Evolutionary conservation across 129 eudicot genomes (phyloP).

Genomic region (Erigeron canadensis): DNA sequence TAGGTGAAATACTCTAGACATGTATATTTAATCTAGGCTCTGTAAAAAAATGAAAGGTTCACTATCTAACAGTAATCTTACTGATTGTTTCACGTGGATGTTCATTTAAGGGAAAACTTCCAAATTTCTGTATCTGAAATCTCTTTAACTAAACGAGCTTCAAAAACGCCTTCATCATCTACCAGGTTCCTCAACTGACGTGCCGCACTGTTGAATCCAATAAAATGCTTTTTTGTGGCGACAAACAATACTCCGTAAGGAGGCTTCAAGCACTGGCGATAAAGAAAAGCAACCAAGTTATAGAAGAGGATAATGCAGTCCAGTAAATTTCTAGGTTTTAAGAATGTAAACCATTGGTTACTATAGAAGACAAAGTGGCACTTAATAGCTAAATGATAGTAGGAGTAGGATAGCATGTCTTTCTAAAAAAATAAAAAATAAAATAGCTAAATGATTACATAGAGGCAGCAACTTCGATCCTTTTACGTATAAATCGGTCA

Average conservation of each 20-base stretch:
- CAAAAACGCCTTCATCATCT: constrained; percentile 64
- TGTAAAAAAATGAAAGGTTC: constrained; percentile 29
- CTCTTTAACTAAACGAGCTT: constrained; percentile 64
- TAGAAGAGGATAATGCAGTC: constrained; percentile 11
- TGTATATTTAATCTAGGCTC: constrained; percentile 18
- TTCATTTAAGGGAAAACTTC: constrained; percentile 68
- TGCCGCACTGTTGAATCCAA: constrained; percentile 56
- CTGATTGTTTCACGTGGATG: constrained; percentile 18
- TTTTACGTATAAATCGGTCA: neutral
- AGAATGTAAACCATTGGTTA: constrained; percentile 10
- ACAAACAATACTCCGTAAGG: constrained; percentile 71
- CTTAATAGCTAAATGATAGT: neutral
- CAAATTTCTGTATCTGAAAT: constrained; percentile 63
- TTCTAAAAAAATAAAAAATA: too few species aligned
- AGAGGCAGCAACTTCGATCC: neutral
- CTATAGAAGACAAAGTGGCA: constrained; percentile 14
- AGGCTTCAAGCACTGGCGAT: constrained; percentile 65
- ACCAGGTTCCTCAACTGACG: constrained; percentile 56
- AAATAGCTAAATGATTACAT: neutral
- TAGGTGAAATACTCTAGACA: constrained; percentile 9
- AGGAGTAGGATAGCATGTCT: too few species aligned
- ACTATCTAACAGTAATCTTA: constrained; percentile 23
- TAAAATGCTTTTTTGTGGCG: constrained; percentile 66
- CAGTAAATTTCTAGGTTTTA: neutral
- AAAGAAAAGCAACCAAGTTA: neutral